phyloP scores from a whole-genome alignment of 352 stramenopile species.

The Globisporangium abappressorium region DNA sequence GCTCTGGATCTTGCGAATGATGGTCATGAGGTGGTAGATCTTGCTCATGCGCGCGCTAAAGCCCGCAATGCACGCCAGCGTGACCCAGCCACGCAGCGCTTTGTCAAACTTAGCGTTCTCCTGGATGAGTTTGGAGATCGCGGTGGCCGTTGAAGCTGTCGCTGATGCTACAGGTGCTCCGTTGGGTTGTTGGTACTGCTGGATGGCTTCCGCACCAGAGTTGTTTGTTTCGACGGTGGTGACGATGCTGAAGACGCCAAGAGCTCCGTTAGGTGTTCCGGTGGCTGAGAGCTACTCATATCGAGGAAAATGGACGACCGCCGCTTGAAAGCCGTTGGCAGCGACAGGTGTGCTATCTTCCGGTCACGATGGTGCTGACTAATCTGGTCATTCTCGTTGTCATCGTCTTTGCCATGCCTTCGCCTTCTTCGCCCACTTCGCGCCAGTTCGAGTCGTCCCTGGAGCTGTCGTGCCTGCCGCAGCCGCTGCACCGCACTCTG shows the following conservation, averaged over 20 bases:
- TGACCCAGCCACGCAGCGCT: slow-evolving; percentile 31
- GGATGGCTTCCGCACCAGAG: not conserved
- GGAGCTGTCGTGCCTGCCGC: not conserved
- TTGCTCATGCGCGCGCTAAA: slow-evolving; percentile 37
- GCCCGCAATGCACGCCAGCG: slow-evolving; percentile 32
- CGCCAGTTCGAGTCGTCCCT: not conserved
- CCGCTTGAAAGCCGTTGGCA: slow-evolving; percentile 22
- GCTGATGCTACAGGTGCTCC: too few relatives aligned
- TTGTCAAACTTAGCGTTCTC: slow-evolving; percentile 12
- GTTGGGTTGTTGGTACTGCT: not conserved
- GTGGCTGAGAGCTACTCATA: slow-evolving; percentile 11
- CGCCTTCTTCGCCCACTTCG: not conserved
- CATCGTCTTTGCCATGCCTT: not conserved
- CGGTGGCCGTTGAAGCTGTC: not conserved
- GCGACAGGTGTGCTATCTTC: not conserved
- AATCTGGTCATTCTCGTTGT: not conserved
- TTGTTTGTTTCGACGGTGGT: not conserved
- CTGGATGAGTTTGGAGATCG: not conserved
- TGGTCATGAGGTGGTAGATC: slow-evolving; percentile 23
- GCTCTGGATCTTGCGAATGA: slow-evolving; percentile 24
- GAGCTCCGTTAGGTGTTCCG: not conserved
- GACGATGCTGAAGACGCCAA: not conserved
- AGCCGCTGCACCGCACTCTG: slow-evolving; percentile 27
- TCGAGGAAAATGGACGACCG: slow-evolving; percentile 33
- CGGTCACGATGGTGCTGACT: not conserved